Evolutionary conservation across 148 eudicot genomes (phyloP), one percentile per base, ranked within the genome.

Genomic region (Camellia sinensis): DNA sequence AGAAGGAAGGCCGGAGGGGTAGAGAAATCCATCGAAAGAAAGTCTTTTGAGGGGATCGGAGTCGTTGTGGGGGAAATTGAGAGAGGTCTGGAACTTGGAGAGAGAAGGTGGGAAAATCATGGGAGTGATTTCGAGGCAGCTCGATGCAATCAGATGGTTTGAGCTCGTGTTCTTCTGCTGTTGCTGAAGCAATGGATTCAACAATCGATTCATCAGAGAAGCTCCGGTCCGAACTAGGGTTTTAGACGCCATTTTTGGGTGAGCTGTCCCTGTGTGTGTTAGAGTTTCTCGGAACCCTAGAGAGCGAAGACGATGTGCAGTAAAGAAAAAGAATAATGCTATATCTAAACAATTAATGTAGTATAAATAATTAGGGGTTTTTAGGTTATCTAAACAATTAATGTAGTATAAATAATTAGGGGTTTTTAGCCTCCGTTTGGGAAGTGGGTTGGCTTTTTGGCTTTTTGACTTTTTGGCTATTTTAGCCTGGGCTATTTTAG

Each of bases 1-100:
- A 63, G 80, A 83, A 67, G 97, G 97, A n/a, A 88, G 86, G 70
- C 95, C 92, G 57, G 87, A 89, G 3, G 95, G 95, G 71, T 90
- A 82, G 63, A 87, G 70, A 13, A 87, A 86, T 1, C 86, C 87
- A 13, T 84, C 80, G 12, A 75, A 81, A 56, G 84, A 60, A 17
- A 86, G 52, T 56, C 59, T 84, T 60, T 56, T 75, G 57, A 85
- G 60, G 3, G 77, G 50, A n/a, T 85, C 85, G 68, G 56, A 84
- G 45, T 87, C 91, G 83, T 86, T 74, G 57, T 80, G 92, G 17
- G 83, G 87, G 8, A 79, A 83, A 66, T 46, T 50, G 12, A 57
- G 80, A 71, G 70, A 66, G 74, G 83, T 80, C 61, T 82, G 75
- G 7, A 78, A 75, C 75, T 86, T 73, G 73, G 78, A 10, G 84